These are phyloP conservation scores for Kwoniella mangroviensis DNA, from an alignment of 768 basidiomycete species.

Conservation along the genomic window DNA sequence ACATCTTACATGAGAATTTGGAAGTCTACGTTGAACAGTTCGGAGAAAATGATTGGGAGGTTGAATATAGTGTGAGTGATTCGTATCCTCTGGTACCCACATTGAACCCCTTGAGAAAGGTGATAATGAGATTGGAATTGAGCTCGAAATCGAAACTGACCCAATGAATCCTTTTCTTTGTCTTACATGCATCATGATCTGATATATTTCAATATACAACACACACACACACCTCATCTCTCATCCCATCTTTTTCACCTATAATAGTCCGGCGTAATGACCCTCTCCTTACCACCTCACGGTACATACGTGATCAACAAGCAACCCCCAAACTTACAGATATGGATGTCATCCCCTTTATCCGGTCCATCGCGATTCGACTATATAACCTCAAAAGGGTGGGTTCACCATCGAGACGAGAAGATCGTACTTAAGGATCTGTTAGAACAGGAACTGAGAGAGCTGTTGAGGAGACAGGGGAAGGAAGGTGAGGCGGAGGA, in stretches of 20 bases:
- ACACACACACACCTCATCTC: background rate
- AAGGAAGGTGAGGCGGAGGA: constrained; percentile 25
- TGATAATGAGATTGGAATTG: no score
- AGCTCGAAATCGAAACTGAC: background rate
- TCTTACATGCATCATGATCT: background rate
- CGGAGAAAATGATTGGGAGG: constrained; percentile 51
- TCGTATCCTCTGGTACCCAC: background rate
- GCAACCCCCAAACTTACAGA: constrained; percentile 57
- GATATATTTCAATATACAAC: background rate
- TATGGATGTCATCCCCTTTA: constrained; percentile 55
- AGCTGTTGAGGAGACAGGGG: constrained; percentile 34
- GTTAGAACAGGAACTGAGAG: constrained; percentile 48
- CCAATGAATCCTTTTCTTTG: background rate
- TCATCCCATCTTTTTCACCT: background rate
- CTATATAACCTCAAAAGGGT: constrained; percentile 31
- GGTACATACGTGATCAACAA: constrained; percentile 58
- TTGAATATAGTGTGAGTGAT: constrained; percentile 54
- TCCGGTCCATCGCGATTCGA: constrained; percentile 55
- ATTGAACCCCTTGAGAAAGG: background rate
- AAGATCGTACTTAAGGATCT: constrained; percentile 42
- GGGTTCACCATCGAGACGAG: constrained; percentile 47
- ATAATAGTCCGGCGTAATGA: constrained; percentile 55
- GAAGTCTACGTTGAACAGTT: constrained; percentile 50
- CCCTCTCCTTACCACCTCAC: constrained; percentile 49
- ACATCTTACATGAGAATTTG: constrained; percentile 50